phyloP scores from a whole-genome alignment of 768 basidiomycete species.

The Mycena amicta region DNA sequence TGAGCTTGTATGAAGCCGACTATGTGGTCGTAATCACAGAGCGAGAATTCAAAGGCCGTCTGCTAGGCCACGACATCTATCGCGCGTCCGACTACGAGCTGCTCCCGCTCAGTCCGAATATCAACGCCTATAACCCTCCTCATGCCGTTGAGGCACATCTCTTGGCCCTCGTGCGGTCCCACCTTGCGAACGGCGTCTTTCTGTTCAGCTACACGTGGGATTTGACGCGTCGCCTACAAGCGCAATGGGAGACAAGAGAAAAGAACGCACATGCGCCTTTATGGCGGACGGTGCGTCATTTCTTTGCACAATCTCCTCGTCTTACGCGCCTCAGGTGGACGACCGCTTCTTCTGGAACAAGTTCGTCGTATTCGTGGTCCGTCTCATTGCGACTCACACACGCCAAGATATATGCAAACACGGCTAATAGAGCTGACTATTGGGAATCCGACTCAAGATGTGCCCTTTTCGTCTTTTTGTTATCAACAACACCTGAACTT shows the following conservation, averaged over 20 bases:
- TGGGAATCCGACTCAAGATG: slow-evolving; percentile 61
- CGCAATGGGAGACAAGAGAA: slow-evolving; percentile 66
- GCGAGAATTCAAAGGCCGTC: slow-evolving; percentile 72
- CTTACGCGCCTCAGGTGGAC: slow-evolving; percentile 62
- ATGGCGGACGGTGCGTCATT: slow-evolving; percentile 74
- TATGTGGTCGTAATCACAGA: slow-evolving; percentile 89
- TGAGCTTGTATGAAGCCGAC: slow-evolving; percentile 63
- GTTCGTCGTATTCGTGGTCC: slow-evolving; percentile 46
- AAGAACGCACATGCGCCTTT: slow-evolving; percentile 56
- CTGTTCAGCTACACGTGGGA: slow-evolving; percentile 92
- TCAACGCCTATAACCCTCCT: slow-evolving; percentile 67
- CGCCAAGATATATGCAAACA: slow-evolving; percentile 45
- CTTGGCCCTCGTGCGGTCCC: slow-evolving; percentile 82
- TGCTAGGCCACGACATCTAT: slow-evolving; percentile 88
- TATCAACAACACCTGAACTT: not conserved
- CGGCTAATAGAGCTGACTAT: slow-evolving; percentile 42
- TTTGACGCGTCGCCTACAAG: slow-evolving; percentile 84
- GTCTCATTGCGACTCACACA: slow-evolving; percentile 65
- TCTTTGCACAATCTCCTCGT: not conserved
- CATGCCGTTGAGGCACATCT: slow-evolving; percentile 89
- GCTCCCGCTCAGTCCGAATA: slow-evolving; percentile 77
- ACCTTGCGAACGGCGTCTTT: slow-evolving; percentile 78
- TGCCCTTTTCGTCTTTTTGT: slow-evolving; percentile 38
- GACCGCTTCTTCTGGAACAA: slow-evolving; percentile 99
- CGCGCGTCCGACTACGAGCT: slow-evolving; percentile 90